Base-by-base conservation (phyloP, 345 rosid species). In the Fremontodendron californicum region DNA sequence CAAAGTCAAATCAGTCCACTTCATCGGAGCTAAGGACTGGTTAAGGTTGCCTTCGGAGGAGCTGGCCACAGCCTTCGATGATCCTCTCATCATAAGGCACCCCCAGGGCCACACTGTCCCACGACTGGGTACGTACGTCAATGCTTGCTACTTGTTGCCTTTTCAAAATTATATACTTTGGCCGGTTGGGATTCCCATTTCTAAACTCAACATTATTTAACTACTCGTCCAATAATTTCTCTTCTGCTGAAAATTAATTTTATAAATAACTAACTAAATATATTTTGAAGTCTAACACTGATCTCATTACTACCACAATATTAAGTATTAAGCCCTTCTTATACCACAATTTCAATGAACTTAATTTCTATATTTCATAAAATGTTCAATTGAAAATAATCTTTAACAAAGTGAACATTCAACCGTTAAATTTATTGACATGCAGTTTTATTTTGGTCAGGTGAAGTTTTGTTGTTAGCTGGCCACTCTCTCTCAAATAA, bases 21-120 rank as follows among this genome's bases (percentile, higher is more conserved):
- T 90, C 45, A 82, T 90, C 40, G 94, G 94, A 77, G 92, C 65
- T 25, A 88, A 90, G 80, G 94, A 90, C 29, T 90, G 90, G 92
- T 55, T 88, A 80, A 88, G 48, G 80, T 57, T 87, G 79, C 94
- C 89, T 4, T 87, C 92, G 0, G 85, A 88, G 78, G 92, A 87
- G 0, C 83, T 90, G 27, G 87, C 88, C 18, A 15, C 82, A 2
- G 85, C 89, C 67, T 90, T 88, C 66, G 75, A 84, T 27, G 65
- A 54, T 43, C 94, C 94, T 78, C 86, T 87, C 40, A 83, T 88
- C 74, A 79, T 90, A 69, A 84, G 87, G 63, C 94, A 88, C 62
- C 94, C 92, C 13, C 90, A 88, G 74, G 92, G 87, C 65, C 92
- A 90, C 78, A 84, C 89, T 13, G 89, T 88, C 74, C 94, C 92